Evolutionary conservation across 23 red algal species (phyloP), one percentile per base, ranked within the genome.

Genomic region (Gracilaria domingensis): DNA sequence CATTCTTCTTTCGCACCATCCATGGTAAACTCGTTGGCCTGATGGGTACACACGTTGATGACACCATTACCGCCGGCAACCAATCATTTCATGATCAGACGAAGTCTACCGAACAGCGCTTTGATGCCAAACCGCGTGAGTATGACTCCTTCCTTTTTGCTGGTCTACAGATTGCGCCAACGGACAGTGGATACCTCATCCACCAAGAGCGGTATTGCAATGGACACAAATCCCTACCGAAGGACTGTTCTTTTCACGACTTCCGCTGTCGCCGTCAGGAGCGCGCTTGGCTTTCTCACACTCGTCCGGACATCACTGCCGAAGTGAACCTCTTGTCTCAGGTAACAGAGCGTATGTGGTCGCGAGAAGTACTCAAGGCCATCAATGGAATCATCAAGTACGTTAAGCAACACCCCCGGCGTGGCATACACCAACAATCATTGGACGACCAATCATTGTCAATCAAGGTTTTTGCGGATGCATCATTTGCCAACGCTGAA

Each of bases 251-350:
- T 1, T 62, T 9, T 62, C 2, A 4, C 8, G n/a, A 62, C 24
- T 62, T 62, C 7, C 24, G 59, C 2, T 62, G 24, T 8, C 29
- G 7, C 2, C 24, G 59, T 6, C 59, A 62, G 26, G 59, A 62
- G 26, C 29, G 81, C 60, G 73, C 87, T 25, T 90, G 87, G 42
- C 8, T 90, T 32, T 51, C n/a, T 21, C 51, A 90, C 54, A 62
- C 87, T 28, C 33, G 87, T 14, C 87, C 73, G 12, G 73, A 81
- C 51, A 65, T 90, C 26, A 7, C 74, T 23, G 81, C 57, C 23
- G 0, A 0, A 7, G 59, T 81, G 45, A 90, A 90, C 6, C 40
- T 64, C 14, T 17, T 62, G 37, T 73, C 73, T 18, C 87, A 90
- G 29, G 18, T 79, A 0, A 53, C 75, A n/a, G n/a, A n/a, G n/a